phyloP scores from a whole-genome alignment of 116 monocot genomes.

The Zostera marina region DNA sequence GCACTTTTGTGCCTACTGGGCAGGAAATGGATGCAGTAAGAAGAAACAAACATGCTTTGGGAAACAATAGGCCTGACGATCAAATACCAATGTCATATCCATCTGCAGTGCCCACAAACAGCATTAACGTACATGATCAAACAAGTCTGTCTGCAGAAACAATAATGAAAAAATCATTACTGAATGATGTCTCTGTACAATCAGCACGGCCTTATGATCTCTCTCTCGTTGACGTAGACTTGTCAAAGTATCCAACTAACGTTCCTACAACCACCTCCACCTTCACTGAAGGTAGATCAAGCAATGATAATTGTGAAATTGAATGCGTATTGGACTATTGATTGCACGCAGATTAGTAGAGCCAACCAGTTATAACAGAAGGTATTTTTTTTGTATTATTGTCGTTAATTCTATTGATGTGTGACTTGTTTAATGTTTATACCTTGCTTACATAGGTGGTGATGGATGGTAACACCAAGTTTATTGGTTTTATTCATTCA shows the following conservation, averaged over 20 bases:
- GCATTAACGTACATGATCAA: slow-evolving; percentile 5
- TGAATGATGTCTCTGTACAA: slow-evolving; percentile 33
- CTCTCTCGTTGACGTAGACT: slow-evolving; percentile 48
- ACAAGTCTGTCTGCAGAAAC: neutral
- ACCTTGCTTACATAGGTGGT: no score
- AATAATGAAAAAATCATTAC: slow-evolving; percentile 4
- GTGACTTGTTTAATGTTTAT: no score
- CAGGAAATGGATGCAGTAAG: slow-evolving; percentile 89
- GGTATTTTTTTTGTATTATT: neutral
- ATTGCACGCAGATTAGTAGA: neutral
- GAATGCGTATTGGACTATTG: neutral
- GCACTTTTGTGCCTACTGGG: slow-evolving; percentile 80
- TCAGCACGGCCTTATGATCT: slow-evolving; percentile 61
- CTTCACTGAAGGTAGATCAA: slow-evolving; percentile 1
- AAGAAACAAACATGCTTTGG: slow-evolving; percentile 24
- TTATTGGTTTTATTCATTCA: no score
- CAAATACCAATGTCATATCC: slow-evolving; percentile 49
- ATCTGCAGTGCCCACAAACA: slow-evolving; percentile 37
- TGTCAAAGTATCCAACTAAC: slow-evolving; percentile 40
- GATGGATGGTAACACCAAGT: no score
- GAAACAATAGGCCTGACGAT: slow-evolving; percentile 33
- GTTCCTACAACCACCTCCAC: slow-evolving; percentile 30
- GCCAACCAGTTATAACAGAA: neutral
- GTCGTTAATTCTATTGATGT: neutral
- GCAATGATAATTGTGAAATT: slow-evolving; percentile 12